phyloP scores from a whole-genome alignment of 2,329 filamentous ascomycete genomes.

The Neospermospora avenae region DNA sequence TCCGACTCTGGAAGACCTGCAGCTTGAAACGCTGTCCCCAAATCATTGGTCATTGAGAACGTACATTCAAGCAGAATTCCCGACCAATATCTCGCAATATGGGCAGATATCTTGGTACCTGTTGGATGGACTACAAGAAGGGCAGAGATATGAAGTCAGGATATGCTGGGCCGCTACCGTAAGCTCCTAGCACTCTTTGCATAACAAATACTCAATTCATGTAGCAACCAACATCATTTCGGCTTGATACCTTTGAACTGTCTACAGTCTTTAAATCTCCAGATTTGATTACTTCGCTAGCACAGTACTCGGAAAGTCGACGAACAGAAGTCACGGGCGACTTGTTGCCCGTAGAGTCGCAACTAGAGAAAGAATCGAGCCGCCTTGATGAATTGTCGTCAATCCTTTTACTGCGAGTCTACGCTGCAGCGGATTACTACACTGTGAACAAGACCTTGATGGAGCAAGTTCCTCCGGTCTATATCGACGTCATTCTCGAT shows the following conservation, averaged over 20 bases:
- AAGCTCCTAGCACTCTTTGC: constrained; percentile 40
- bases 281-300: constrained; percentile 62
- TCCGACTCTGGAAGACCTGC: constrained; percentile 57
- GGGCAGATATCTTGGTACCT: constrained; percentile 76
- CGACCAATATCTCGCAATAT: constrained; percentile 47
- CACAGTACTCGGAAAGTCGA: constrained; percentile 54
- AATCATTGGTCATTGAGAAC: constrained; percentile 55
- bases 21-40: constrained; percentile 63
- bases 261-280: constrained; percentile 58
- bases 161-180: constrained; percentile 94
- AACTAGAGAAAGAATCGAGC: constrained; percentile 5
- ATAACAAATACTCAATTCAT: constrained; percentile 13
- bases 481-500: constrained; percentile 81
- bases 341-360: constrained; percentile 13
- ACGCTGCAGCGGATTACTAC: constrained; percentile 81
- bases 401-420: constrained; percentile 56
- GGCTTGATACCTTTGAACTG: constrained; percentile 62
- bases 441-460: constrained; percentile 72
- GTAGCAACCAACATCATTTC: constrained; percentile 84
- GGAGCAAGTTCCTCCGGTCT: constrained; percentile 67
- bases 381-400: constrained; percentile 23
- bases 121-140: constrained; percentile 64
- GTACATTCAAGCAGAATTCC: constrained; percentile 65
- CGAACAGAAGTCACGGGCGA: constrained; percentile 35
- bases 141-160: constrained; percentile 83